Evolutionary conservation across 192 early-diverging fungal genomes (phyloP).

Genomic region (Phycomyces nitens): DNA sequence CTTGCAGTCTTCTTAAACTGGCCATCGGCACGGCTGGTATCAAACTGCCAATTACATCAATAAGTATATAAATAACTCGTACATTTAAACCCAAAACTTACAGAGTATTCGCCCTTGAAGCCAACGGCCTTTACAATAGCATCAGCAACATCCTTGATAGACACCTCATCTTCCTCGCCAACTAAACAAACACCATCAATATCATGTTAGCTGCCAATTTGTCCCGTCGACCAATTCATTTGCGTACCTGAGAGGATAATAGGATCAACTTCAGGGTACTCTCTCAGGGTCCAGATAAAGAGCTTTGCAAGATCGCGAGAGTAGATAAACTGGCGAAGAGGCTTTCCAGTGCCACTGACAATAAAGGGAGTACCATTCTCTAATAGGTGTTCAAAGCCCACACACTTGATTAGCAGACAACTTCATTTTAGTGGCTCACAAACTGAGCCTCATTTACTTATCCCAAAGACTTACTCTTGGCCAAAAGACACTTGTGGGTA

Average conservation of each 20-base stretch:
- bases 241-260: constrained; percentile 83
- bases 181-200: no score
- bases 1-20: constrained; percentile 85
- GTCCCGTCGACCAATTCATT: no score
- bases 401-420: neutral
- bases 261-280: constrained; percentile 75
- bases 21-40: constrained; percentile 70
- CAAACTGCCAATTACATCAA: constrained; percentile 45
- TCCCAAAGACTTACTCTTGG: constrained; percentile 53
- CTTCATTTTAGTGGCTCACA: no score
- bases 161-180: constrained; percentile 72
- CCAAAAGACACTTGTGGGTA: constrained; percentile 79
- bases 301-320: constrained; percentile 76
- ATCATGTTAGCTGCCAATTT: no score
- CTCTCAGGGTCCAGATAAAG: constrained; percentile 77
- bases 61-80: constrained; percentile 4
- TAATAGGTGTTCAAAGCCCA: constrained; percentile 20
- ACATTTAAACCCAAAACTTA: constrained; percentile 11
- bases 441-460: no score
- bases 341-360: constrained; percentile 70
- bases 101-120: constrained; percentile 58
- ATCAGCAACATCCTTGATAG: constrained; percentile 74
- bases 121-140: constrained; percentile 66
- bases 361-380: constrained; percentile 71
- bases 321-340: constrained; percentile 81